Conservation (phyloP, 106 monocot species). For the Amphibolis antarctica region DNA sequence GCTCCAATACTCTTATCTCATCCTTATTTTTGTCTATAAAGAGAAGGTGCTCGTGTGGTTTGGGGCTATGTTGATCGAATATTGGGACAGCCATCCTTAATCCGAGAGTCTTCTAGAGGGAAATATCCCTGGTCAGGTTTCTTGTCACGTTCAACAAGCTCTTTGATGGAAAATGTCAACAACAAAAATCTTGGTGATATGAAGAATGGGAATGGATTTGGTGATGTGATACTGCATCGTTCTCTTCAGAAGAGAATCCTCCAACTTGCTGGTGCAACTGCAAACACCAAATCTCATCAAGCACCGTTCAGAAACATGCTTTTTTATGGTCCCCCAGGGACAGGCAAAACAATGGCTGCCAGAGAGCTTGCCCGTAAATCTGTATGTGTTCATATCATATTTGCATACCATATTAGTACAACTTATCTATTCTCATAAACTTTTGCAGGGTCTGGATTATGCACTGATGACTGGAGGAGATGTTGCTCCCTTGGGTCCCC, state of each 20-base stretch:
- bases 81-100: constrained; percentile 90
- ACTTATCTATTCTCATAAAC: background rate
- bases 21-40: constrained; percentile 10
- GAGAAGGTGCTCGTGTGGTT: constrained; percentile 92
- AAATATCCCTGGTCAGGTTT: constrained; percentile 94
- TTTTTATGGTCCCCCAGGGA: constrained; percentile 96
- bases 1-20: background rate
- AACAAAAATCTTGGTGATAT: constrained; percentile 20
- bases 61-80: constrained; percentile 96
- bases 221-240: constrained; percentile 81
- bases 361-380: constrained; percentile 85
- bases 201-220: constrained; percentile 43
- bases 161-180: constrained; percentile 9
- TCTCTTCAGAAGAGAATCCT: constrained; percentile 81
- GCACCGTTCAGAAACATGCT: constrained; percentile 98
- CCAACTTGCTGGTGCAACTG: constrained; percentile 75
- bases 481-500: constrained; percentile 90
- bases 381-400: constrained; percentile 25
- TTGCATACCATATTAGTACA: background rate
- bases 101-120: constrained; percentile 84
- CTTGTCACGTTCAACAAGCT: constrained; percentile 11
- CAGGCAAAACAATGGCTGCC: constrained; percentile 96
- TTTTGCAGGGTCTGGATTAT: constrained; percentile 72
- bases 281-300: constrained; percentile 91
- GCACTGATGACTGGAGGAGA: constrained; percentile 98